Conservation (phyloP, 345 rosid species). For the Microcos paniculata region DNA sequence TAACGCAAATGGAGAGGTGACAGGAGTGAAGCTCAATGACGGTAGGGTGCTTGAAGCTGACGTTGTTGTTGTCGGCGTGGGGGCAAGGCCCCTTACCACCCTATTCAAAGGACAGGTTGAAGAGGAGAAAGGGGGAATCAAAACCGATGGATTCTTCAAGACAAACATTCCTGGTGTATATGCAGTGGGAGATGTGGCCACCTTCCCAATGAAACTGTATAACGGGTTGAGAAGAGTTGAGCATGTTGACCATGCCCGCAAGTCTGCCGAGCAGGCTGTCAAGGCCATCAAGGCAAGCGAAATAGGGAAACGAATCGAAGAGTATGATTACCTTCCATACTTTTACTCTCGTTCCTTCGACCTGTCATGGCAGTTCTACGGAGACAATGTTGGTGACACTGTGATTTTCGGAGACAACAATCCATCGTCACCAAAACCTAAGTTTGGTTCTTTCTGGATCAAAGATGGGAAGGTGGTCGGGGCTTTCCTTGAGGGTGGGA, state of each 20-base stretch:
- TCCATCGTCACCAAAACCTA: constrained; percentile 59
- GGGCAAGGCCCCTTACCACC: constrained; percentile 53
- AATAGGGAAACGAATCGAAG: constrained; percentile 57
- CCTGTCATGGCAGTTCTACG: constrained; percentile 83
- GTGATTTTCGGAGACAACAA: constrained; percentile 67
- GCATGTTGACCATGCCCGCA: constrained; percentile 79
- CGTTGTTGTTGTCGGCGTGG: constrained; percentile 73
- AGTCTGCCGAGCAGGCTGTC: constrained; percentile 91
- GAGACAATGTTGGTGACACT: constrained; percentile 68
- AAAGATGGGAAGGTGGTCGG: constrained; percentile 84
- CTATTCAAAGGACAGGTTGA: constrained; percentile 73
- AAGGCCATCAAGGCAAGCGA: constrained; percentile 80
- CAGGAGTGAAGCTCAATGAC: constrained; percentile 65
- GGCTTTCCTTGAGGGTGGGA: constrained; percentile 87
- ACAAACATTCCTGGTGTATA: constrained; percentile 60
- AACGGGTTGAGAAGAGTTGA: constrained; percentile 76
- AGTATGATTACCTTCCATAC: constrained; percentile 74
- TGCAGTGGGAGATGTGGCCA: constrained; percentile 86
- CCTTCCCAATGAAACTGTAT: constrained; percentile 62
- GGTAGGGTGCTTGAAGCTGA: constrained; percentile 69
- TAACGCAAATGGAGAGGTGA: constrained; percentile 39
- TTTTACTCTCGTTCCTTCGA: constrained; percentile 74
- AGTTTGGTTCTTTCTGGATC: constrained; percentile 88
- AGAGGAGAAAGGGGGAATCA: constrained; percentile 79
- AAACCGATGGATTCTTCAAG: constrained; percentile 55